Base-by-base conservation (phyloP, 2,329 filamentous ascomycete genomes). In the Penicillium palitans region DNA sequence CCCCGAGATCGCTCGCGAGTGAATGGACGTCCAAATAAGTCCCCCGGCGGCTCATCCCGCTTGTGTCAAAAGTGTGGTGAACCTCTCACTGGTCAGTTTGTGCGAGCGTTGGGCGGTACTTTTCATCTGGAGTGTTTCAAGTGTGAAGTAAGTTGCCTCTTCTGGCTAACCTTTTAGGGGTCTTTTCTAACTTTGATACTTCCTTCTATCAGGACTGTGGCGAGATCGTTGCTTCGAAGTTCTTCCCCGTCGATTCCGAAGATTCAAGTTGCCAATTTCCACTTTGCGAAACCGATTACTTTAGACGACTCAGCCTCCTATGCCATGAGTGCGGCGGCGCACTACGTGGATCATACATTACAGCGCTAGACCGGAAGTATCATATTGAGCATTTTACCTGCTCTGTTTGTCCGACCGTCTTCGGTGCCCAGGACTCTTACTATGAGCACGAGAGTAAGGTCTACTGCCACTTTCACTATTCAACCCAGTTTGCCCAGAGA, bases 331-430 rank as follows among this genome's bases (percentile, higher is more conserved):
- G 95, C 74, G 91, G 92, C 64, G 91, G 92, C 59, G 95, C 95
- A 48, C 84, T 99, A 21, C 89, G 95, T 61, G 95, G 95, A 47
- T 98, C 95, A 5, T 99, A 99, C 78, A 99, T 99, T 71, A 99
- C 95, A 17, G 95, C 95, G 4, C 84, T 99, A 54, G 95, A 99
- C 67, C 90, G 91, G 69, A 99, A 99, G 79, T 99, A 99, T 76
- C 95, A 97, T 76, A 96, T 99, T 66, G 93, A 98, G 75, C 95
- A 99, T 78, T 99, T 99, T 72, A 99, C 95, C 39, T 99, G 95
- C 78, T 98, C 93, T 12, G 87, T 97, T 33, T 99, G 95, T 73
- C 90, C 93, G 5, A 98, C 95, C 1, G 90, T 98, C n/a, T 99
- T 99, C 72, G 95, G 95, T 52, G 95, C 95, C 7, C 91, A 96